These are phyloP conservation scores for Colletotrichum filicis DNA, from an alignment of 2,329 filamentous ascomycete species.

Conservation along the genomic window DNA sequence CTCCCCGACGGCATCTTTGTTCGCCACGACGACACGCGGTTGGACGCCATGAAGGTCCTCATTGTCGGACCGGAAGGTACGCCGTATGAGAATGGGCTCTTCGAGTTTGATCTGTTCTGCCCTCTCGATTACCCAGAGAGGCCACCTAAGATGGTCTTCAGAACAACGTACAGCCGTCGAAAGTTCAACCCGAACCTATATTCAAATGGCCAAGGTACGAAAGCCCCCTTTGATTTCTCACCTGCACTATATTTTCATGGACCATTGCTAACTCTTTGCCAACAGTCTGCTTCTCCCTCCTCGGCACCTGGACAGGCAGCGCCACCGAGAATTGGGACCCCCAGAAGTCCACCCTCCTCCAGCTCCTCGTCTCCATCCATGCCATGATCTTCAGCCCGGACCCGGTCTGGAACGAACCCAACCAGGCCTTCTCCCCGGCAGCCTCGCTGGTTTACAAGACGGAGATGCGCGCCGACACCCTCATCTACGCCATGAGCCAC, in stretches of 20 bases:
- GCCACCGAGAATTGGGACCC: slow-evolving; percentile 53
- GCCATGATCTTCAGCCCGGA: slow-evolving; percentile 66
- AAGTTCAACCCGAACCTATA: slow-evolving; percentile 62
- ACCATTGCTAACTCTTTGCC: slow-evolving; percentile 9
- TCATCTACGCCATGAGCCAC: slow-evolving; percentile 43
- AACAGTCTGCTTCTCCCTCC: slow-evolving; percentile 60
- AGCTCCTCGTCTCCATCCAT: slow-evolving; percentile 66
- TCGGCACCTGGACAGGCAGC: slow-evolving; percentile 59
- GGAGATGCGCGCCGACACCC: slow-evolving; percentile 40
- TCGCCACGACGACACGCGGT: slow-evolving; percentile 53
- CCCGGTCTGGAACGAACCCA: slow-evolving; percentile 67
- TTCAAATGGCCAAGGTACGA: slow-evolving; percentile 54
- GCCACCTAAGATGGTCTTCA: slow-evolving; percentile 50
- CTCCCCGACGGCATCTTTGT: slow-evolving; percentile 64
- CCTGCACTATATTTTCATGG: background rate
- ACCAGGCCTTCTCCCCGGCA: slow-evolving; percentile 38
- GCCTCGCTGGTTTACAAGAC: slow-evolving; percentile 44
- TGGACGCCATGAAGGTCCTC: slow-evolving; percentile 61
- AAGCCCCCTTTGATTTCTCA: background rate
- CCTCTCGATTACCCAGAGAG: slow-evolving; percentile 50
- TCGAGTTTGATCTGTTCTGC: slow-evolving; percentile 65
- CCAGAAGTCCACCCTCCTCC: slow-evolving; percentile 59
- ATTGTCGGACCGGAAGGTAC: slow-evolving; percentile 61
- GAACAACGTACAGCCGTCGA: slow-evolving; percentile 54
- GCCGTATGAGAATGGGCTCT: slow-evolving; percentile 64